These are phyloP conservation scores for Gardenia jasminoides DNA, from an alignment of 257 asterid genomes.

Conservation along the genomic window DNA sequence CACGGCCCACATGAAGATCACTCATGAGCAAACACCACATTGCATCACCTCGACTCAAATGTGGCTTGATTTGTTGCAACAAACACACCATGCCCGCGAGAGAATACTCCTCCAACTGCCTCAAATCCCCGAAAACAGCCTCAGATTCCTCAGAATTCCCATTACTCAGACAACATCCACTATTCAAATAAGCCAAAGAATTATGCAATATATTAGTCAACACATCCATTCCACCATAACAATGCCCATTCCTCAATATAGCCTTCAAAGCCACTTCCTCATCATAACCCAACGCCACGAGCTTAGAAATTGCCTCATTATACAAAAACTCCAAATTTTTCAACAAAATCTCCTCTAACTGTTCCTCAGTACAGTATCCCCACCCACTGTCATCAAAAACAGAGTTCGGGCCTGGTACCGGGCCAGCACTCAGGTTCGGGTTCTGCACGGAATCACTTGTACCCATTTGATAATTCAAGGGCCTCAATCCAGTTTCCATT, in stretches of 20 bases:
- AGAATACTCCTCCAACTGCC: constrained; percentile 80
- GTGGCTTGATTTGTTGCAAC: constrained; percentile 84
- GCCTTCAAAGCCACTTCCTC: constrained; percentile 77
- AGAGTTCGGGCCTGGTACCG: constrained; percentile 15
- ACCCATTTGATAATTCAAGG: constrained; percentile 25
- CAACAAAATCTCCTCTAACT: constrained; percentile 62
- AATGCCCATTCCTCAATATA: constrained; percentile 65
- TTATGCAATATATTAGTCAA: constrained; percentile 73
- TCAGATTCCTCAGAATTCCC: constrained; percentile 40
- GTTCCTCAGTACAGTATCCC: constrained; percentile 47
- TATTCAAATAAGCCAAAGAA: constrained; percentile 63
- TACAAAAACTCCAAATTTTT: constrained; percentile 64
- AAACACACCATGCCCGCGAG: constrained; percentile 82
- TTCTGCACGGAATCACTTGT: constrained; percentile 14
- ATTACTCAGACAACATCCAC: constrained; percentile 35
- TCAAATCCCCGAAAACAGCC: constrained; percentile 57
- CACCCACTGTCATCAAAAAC: constrained; percentile 32
- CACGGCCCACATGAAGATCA: constrained; percentile 82
- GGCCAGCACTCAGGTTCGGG: neutral
- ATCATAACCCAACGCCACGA: constrained; percentile 60
- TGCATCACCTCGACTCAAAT: constrained; percentile 76
- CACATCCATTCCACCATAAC: constrained; percentile 91
- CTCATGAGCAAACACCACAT: constrained; percentile 97
- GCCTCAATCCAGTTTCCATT: constrained; percentile 33
- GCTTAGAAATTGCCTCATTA: constrained; percentile 59